Evolutionary conservation across 345 rosid species (phyloP).

Genomic region (Ailanthus altissimus): DNA sequence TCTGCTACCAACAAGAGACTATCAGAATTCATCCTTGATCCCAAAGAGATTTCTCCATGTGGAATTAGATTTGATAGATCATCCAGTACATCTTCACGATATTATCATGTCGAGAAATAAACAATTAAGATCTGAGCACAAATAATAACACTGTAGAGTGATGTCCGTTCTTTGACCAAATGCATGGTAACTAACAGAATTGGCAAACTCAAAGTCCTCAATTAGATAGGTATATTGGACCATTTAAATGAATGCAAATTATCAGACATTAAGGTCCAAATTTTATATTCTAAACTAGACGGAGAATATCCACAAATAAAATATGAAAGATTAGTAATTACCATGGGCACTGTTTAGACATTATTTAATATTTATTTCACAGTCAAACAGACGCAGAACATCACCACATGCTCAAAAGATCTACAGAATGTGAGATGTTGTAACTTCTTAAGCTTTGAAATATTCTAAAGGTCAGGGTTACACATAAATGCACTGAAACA

Average conservation of each 20-base stretch:
- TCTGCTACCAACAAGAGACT: constrained; percentile 9
- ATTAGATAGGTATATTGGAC: background rate
- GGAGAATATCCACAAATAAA: background rate
- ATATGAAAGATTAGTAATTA: background rate
- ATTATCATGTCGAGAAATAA: background rate
- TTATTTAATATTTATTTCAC: background rate
- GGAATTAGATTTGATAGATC: background rate
- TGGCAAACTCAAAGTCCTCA: constrained; percentile 9
- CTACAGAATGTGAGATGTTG: background rate
- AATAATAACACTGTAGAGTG: background rate
- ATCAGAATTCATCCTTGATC: background rate
- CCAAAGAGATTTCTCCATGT: background rate
- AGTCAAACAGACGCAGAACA: background rate
- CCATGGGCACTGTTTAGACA: background rate
- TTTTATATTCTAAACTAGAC: background rate
- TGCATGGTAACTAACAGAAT: background rate
- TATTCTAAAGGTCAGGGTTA: background rate
- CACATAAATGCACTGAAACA: background rate
- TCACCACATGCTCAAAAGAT: constrained; percentile 8
- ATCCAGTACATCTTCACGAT: background rate
- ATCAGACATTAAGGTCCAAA: background rate
- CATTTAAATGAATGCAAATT: background rate
- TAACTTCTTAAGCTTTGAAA: background rate
- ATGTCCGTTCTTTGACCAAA: background rate
- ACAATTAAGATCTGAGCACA: background rate